These are phyloP conservation scores for Herpetomonas tarakana DNA, from an alignment of 208 protist genomes.

Conservation along the genomic window DNA sequence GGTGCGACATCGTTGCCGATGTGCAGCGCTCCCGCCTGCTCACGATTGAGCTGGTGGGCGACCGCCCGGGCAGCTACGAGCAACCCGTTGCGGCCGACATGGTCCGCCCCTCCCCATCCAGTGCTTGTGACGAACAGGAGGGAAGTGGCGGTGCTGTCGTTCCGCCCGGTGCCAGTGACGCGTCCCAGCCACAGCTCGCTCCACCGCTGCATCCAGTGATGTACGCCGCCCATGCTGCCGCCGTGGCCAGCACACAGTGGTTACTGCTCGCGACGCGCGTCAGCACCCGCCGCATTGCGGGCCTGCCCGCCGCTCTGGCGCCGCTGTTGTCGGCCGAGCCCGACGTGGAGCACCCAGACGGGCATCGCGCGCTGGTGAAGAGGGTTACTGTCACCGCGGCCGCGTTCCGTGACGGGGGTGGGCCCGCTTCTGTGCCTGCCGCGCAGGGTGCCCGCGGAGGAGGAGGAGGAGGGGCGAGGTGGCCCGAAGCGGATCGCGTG, in stretches of 20 bases:
- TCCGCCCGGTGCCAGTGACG: too few relatives aligned
- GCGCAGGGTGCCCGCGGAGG: slow-evolving; percentile 8
- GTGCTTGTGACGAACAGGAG: too few relatives aligned
- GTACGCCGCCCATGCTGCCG: slow-evolving; percentile 48
- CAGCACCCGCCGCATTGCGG: slow-evolving; percentile 25
- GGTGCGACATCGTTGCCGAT: slow-evolving; percentile 44
- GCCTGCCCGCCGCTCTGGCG: slow-evolving; percentile 54
- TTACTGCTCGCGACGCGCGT: slow-evolving; percentile 51
- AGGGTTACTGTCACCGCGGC: slow-evolving; percentile 16
- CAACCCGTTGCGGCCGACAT: slow-evolving; percentile 49
- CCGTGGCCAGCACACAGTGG: slow-evolving; percentile 37
- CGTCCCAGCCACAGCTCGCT: slow-evolving; percentile 4
- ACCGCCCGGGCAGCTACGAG: slow-evolving; percentile 66
- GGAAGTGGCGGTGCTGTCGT: too few relatives aligned
- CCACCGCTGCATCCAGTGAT: slow-evolving; percentile 50
- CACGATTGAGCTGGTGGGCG: slow-evolving; percentile 76
- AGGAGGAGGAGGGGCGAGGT: too few relatives aligned
- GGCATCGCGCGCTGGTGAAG: slow-evolving; percentile 29
- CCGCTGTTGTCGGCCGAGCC: slow-evolving; percentile 73
- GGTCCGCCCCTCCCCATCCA: slow-evolving; percentile 11
- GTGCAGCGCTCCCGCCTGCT: slow-evolving; percentile 56
- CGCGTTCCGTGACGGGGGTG: slow-evolving; percentile 2
- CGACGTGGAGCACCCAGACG: slow-evolving; percentile 58
- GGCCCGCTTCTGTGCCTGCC: slow-evolving; percentile 12
- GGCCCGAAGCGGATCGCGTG: background rate